Evolutionary conservation across 768 basidiomycete species (phyloP).

Genomic region (Lactarius sp.): DNA sequence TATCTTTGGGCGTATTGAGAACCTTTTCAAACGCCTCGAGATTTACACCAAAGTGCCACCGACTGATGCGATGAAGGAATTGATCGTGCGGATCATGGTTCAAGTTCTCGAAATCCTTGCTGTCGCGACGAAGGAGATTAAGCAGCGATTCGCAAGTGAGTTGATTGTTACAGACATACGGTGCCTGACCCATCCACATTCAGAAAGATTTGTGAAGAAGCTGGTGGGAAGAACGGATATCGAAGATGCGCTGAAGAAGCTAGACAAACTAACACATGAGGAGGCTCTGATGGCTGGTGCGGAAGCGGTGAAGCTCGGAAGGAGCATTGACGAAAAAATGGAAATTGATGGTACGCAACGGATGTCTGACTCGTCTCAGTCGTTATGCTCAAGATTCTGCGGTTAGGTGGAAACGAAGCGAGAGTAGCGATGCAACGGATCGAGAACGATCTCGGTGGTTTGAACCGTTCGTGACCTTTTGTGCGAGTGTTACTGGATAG

Average conservation of each 20-base stretch:
- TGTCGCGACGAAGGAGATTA: neutral
- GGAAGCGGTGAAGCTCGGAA: neutral
- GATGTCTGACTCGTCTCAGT: neutral
- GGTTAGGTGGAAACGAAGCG: neutral
- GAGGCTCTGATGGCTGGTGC: neutral
- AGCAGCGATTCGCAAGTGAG: neutral
- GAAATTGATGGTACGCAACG: neutral
- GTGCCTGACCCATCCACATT: neutral
- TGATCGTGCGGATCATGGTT: neutral
- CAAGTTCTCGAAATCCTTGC: constrained; percentile 6
- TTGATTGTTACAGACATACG: neutral
- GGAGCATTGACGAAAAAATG: neutral
- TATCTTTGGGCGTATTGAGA: no score
- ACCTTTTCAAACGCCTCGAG: neutral
- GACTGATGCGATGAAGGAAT: neutral
- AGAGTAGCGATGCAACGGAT: neutral
- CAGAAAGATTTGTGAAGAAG: constrained; percentile 5
- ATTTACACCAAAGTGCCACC: constrained; percentile 2
- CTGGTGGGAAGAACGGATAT: neutral
- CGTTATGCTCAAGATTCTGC: neutral
- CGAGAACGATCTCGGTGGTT: neutral
- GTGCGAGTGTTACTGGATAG: neutral
- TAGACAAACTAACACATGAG: constrained; percentile 2
- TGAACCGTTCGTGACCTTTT: neutral
- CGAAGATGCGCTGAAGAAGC: neutral